Evolutionary conservation across 768 basidiomycete species (phyloP).

Genomic region (Agrocybe chaxingu): DNA sequence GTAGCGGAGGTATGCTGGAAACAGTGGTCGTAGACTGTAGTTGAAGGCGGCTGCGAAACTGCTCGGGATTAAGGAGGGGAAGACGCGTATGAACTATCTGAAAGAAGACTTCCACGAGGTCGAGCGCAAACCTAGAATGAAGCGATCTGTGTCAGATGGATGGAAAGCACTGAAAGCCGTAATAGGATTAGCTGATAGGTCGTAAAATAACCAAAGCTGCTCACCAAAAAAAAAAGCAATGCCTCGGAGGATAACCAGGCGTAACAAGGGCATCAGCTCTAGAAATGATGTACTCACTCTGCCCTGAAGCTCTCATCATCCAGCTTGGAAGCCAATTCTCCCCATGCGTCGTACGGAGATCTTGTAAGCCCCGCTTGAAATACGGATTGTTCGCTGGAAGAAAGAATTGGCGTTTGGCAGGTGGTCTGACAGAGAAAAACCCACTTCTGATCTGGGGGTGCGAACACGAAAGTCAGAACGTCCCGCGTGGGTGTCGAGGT

Average conservation of each 20-base stretch:
- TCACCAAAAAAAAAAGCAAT: slow-evolving; percentile 11
- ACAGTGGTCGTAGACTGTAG: slow-evolving; percentile 30
- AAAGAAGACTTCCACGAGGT: slow-evolving; percentile 94
- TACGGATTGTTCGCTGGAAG: slow-evolving; percentile 33
- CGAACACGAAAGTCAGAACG: slow-evolving; percentile 69
- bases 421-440: not conserved
- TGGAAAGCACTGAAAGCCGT: slow-evolving; percentile 10
- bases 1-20: slow-evolving; percentile 43
- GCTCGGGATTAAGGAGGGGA: slow-evolving; percentile 80
- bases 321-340: slow-evolving; percentile 68
- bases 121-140: slow-evolving; percentile 73
- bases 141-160: slow-evolving; percentile 16
- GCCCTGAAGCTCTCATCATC: slow-evolving; percentile 71
- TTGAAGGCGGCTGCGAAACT: slow-evolving; percentile 73
- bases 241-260: slow-evolving; percentile 16
- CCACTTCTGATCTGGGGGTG: slow-evolving; percentile 63
- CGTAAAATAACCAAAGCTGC: slow-evolving; percentile 3
- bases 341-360: slow-evolving; percentile 68
- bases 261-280: slow-evolving; percentile 23
- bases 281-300: slow-evolving; percentile 64
- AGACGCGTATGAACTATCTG: slow-evolving; percentile 88
- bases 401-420: no score
- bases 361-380: slow-evolving; percentile 32
- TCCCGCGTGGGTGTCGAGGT: slow-evolving; percentile 60
- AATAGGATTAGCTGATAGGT: slow-evolving; percentile 10